phyloP scores from a whole-genome alignment of 768 basidiomycete genomes.

The Phaeotremella skinneri region DNA sequence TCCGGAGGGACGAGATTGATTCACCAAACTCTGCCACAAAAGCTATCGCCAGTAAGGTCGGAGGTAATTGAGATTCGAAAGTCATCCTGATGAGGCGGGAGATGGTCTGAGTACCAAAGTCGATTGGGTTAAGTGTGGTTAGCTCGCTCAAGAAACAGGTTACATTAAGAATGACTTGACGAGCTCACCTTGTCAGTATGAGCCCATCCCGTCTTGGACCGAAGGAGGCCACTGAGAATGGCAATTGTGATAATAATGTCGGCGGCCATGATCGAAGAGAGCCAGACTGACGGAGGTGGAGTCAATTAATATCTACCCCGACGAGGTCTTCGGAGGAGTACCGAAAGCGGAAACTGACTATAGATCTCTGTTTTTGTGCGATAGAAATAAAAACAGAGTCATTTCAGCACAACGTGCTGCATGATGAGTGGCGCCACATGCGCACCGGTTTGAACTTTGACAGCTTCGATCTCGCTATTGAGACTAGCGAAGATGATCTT shows the following conservation, averaged over 20 bases:
- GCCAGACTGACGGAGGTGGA: conserved; percentile 17
- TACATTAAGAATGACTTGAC: not conserved
- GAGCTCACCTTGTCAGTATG: conserved; percentile 25
- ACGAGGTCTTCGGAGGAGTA: not conserved
- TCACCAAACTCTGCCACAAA: conserved; percentile 35
- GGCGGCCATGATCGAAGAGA: conserved; percentile 23
- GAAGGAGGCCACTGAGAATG: conserved; percentile 26
- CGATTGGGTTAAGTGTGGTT: not conserved
- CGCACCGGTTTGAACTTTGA: not conserved
- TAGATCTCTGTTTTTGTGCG: not conserved
- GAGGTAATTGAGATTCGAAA: conserved; percentile 32
- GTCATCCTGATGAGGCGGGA: conserved; percentile 25
- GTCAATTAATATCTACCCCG: not conserved
- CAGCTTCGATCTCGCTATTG: conserved; percentile 18
- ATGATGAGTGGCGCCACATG: conserved; percentile 8
- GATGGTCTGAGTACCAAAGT: conserved; percentile 8
- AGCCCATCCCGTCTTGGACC: conserved; percentile 36
- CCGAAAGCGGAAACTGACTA: not conserved
- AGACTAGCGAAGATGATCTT: conserved; percentile 23
- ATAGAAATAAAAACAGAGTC: not conserved
- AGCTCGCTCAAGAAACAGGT: not conserved
- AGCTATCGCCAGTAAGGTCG: conserved; percentile 24
- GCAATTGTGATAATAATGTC: conserved; percentile 33
- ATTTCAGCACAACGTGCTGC: not conserved
- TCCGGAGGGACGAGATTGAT: not conserved